Evolutionary conservation across 768 basidiomycete genomes (phyloP), one percentile per base, ranked within the genome.

Genomic region (Megacollybia marginata): DNA sequence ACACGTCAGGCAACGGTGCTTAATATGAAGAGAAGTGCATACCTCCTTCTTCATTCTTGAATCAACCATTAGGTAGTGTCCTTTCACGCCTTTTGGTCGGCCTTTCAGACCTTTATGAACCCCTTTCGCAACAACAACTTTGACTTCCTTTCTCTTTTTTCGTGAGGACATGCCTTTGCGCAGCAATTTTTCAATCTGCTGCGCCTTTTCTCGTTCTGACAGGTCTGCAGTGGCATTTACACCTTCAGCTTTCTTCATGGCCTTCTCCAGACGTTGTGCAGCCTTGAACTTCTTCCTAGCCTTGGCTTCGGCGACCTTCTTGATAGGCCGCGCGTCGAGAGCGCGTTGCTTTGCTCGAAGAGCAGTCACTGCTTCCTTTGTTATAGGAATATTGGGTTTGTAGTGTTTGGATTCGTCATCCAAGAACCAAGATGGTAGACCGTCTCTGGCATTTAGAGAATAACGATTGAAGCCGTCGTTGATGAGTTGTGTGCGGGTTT

Each of bases 271-370:
- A 44, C 83, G 76, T 56, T 88, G 87, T 11, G 79, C 75, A 10
- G 93, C 91, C 67, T 85, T 91, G 62, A 90, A 70, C 70, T 97
- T 97, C 70, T 99, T 99, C 54, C 96, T 80, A 28, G 92, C 93
- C 66, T 98, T 98, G 12, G 96, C 96, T 68, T 98, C 96, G 9
- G 95, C 96, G 7, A 98, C 80, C 74, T 99, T 99, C 72, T 96
- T 98, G 70, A 99, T 98, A 15, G 96, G 96, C 20, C 96, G 82
- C 1, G 95, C 92, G 62, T 99, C 93, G 45, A 99, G 73, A 12
- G 92, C 90, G 11, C 95, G 86, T 67, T 94, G 89, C 66, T 89
- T 92, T 18, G 88, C 89, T 31, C 88, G 83, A 31, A 99, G 74
- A 9, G 82, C 83, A 45, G 77, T 76, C 49, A 98, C 74, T 9